These are phyloP conservation scores for Sclerotinia sclerotiorum DNA, from an alignment of 2,329 filamentous ascomycete species.

Conservation along the genomic window DNA sequence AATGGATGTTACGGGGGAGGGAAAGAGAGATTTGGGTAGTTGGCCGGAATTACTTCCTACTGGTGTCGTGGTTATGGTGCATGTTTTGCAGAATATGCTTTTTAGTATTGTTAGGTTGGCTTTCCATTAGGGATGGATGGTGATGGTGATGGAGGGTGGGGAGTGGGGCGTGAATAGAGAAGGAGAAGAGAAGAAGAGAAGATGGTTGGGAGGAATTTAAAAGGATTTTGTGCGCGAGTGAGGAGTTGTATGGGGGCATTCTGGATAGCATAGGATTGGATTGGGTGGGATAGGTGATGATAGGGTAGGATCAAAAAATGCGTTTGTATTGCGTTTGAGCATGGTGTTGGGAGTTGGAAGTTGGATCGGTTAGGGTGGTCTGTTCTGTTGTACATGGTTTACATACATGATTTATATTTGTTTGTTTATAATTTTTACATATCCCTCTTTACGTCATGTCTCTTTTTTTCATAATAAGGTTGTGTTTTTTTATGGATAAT, in stretches of 20 bases:
- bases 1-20: constrained; percentile 63
- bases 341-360: constrained; percentile 5
- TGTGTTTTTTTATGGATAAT: too few species aligned
- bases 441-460: too few species aligned
- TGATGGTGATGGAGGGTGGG: too few species aligned
- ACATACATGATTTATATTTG: too few species aligned
- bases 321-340: background rate
- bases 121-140: constrained; percentile 44
- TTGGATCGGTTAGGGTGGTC: too few species aligned
- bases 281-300: too few species aligned
- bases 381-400: too few species aligned
- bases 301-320: too few species aligned
- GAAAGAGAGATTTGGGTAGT: constrained; percentile 61
- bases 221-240: too few species aligned
- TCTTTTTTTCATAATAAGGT: too few species aligned
- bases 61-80: constrained; percentile 63
- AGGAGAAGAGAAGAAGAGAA: background rate
- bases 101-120: constrained; percentile 67
- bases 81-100: constrained; percentile 71
- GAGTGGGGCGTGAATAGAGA: background rate
- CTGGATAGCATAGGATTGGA: background rate
- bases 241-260: background rate
- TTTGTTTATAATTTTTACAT: too few species aligned
- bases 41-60: constrained; percentile 69
- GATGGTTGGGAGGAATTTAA: too few species aligned